phyloP scores from a whole-genome alignment of 2,329 filamentous ascomycete species.

The Aureobasidium lini region DNA sequence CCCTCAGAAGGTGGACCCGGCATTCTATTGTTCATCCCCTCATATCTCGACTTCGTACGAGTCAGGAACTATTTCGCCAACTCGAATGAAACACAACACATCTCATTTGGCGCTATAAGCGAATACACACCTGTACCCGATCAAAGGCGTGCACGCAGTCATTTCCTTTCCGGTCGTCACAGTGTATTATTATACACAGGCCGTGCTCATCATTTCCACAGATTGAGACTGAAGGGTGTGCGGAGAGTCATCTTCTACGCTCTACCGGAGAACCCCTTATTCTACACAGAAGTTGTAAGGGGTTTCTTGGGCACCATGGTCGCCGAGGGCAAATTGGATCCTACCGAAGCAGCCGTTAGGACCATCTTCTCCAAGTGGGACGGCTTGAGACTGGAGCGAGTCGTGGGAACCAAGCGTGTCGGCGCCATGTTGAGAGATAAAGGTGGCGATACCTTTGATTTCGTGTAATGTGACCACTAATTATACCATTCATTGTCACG shows the following conservation, averaged over 20 bases:
- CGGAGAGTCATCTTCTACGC: constrained; percentile 82
- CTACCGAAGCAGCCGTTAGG: constrained; percentile 43
- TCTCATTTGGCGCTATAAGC: constrained; percentile 74
- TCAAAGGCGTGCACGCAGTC: constrained; percentile 73
- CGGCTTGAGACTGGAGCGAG: constrained; percentile 75
- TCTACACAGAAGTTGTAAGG: constrained; percentile 70
- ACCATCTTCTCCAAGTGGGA: constrained; percentile 83
- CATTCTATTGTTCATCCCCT: constrained; percentile 81
- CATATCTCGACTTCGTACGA: constrained; percentile 90
- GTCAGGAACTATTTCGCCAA: constrained; percentile 87
- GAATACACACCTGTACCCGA: constrained; percentile 79
- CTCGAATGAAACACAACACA: constrained; percentile 47
- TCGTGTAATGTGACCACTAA: constrained; percentile 50
- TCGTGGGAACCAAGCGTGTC: constrained; percentile 75
- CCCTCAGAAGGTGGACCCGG: constrained; percentile 50
- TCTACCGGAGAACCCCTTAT: constrained; percentile 77
- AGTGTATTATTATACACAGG: constrained; percentile 84
- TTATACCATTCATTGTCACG: background rate
- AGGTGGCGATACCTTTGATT: constrained; percentile 86
- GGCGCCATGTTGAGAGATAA: constrained; percentile 76
- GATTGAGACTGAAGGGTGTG: constrained; percentile 77
- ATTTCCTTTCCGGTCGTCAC: constrained; percentile 79
- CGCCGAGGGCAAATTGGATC: constrained; percentile 51
- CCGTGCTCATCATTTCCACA: constrained; percentile 90
- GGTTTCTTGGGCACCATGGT: constrained; percentile 51